phyloP scores from a whole-genome alignment of 352 stramenopile genomes.

The Globisporangium yorkense region DNA sequence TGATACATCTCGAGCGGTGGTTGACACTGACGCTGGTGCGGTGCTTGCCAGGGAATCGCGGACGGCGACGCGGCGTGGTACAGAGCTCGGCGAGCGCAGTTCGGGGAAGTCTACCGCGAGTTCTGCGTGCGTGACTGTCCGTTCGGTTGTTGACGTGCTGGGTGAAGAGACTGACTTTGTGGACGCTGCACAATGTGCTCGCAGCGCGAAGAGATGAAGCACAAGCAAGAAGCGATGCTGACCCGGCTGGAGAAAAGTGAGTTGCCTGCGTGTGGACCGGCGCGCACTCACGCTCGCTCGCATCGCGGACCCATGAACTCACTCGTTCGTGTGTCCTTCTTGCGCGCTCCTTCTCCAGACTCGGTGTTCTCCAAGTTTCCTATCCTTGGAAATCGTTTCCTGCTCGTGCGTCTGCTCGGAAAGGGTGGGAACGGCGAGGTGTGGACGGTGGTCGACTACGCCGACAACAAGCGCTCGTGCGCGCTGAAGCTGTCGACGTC shows the following conservation, averaged over 20 bases:
- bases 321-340: background rate
- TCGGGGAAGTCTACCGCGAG: conserved; percentile 43
- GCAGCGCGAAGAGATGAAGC: conserved; percentile 60
- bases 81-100: conserved; percentile 34
- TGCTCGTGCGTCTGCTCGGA: conserved; percentile 54
- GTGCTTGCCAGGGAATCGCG: conserved; percentile 18
- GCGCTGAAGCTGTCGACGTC: conserved; percentile 74
- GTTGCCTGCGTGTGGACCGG: conserved; percentile 1
- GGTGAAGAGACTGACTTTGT: background rate
- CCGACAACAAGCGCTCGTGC: conserved; percentile 46
- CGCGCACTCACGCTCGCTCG: too few species aligned
- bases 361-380: conserved; percentile 73
- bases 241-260: conserved; percentile 62
- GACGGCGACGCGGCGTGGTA: conserved; percentile 45
- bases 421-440: conserved; percentile 79
- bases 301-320: conserved; percentile 21
- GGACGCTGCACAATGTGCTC: background rate
- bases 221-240: conserved; percentile 77
- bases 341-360: conserved; percentile 12
- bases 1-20: background rate
- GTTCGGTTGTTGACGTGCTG: background rate
- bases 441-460: conserved; percentile 77
- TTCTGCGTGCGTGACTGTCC: conserved; percentile 42
- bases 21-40: conserved; percentile 5
- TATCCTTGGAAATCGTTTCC: conserved; percentile 61